Percentiles rank a stretch among this genome's conserved stretches.
Conservation (phyloP, 768 basidiomycete species). For the Holtermannia corniformis region DNA sequence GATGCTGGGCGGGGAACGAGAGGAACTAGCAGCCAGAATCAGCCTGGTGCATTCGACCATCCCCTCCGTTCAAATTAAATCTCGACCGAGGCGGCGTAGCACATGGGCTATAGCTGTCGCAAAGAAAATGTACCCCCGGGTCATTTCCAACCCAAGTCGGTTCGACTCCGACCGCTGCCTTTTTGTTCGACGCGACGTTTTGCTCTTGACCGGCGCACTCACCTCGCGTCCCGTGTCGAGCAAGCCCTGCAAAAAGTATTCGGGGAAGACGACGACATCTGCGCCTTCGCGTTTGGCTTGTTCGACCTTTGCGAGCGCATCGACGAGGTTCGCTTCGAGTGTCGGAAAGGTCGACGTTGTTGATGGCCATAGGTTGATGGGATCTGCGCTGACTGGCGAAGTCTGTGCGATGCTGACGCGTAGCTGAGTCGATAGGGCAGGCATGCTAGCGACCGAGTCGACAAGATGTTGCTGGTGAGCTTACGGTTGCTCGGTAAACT, state of each 20-base stretch:
- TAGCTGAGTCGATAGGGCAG: too few relatives aligned
- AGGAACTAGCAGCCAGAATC: conserved; percentile 24
- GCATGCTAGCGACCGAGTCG: too few relatives aligned
- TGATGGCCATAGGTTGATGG: conserved; percentile 7
- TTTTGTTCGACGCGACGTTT: too few relatives aligned
- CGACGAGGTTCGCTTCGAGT: conserved; percentile 12
- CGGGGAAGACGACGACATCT: conserved; percentile 34
- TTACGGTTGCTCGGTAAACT: too few relatives aligned
- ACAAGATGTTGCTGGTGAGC: too few relatives aligned
- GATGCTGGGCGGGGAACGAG: conserved; percentile 16
- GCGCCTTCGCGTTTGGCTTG: conserved; percentile 8
- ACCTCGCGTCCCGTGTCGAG: conserved; percentile 24
- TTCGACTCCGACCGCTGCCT: too few relatives aligned
- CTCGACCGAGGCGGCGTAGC: too few relatives aligned
- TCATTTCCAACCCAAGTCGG: too few relatives aligned
- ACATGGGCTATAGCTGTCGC: neutral
- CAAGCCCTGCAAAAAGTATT: conserved; percentile 36
- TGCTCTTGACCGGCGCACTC: conserved; percentile 1
- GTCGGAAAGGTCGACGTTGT: conserved; percentile 16
- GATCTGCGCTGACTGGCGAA: conserved; percentile 18
- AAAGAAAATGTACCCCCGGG: too few relatives aligned
- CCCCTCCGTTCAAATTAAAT: too few relatives aligned
- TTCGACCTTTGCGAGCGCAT: conserved; percentile 7
- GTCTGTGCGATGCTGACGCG: conserved; percentile 28
- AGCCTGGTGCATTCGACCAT: too few relatives aligned